A percentile compares a stretch with the other conserved stretches of the same genome.
Evolutionary conservation across 805 yeast genomes (phyloP).

Genomic region (Helenozyma baotianmanensis): DNA sequence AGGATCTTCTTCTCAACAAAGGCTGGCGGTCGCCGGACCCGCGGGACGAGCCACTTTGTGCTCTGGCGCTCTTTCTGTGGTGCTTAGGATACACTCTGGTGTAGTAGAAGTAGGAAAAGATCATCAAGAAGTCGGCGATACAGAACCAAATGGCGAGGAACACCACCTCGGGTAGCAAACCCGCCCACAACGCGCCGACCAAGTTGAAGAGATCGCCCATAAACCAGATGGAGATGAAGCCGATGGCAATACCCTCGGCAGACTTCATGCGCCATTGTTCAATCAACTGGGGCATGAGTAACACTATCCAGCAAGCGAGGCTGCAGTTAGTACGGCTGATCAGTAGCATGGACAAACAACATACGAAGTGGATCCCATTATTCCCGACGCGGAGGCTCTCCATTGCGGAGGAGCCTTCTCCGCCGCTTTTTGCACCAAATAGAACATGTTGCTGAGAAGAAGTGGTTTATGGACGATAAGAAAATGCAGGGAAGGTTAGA

Average conservation of each 20-base stretch:
- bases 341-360: constrained; percentile 19
- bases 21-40: constrained; percentile 26
- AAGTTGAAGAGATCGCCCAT: constrained; percentile 68
- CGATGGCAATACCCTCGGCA: constrained; percentile 72
- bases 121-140: constrained; percentile 59
- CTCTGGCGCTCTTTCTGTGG: constrained; percentile 14
- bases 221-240: constrained; percentile 66
- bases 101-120: constrained; percentile 57
- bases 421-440: not conserved
- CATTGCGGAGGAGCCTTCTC: constrained; percentile 3
- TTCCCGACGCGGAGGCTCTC: constrained; percentile 50
- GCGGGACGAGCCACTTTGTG: not conserved
- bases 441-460: constrained; percentile 3
- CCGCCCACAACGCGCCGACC: constrained; percentile 66
- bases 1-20: constrained; percentile 45
- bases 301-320: constrained; percentile 75
- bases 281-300: constrained; percentile 69
- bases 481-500: not conserved
- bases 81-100: constrained; percentile 39
- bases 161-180: constrained; percentile 62
- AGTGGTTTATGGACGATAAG: not conserved
- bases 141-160: constrained; percentile 74
- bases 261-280: constrained; percentile 76
- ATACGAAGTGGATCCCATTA: constrained; percentile 62
- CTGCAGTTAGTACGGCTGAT: constrained; percentile 21